Percentiles rank a stretch among this genome's conserved stretches.
Evolutionary conservation across 331 rosid species (phyloP).

Genomic region (Malus hybrid): DNA sequence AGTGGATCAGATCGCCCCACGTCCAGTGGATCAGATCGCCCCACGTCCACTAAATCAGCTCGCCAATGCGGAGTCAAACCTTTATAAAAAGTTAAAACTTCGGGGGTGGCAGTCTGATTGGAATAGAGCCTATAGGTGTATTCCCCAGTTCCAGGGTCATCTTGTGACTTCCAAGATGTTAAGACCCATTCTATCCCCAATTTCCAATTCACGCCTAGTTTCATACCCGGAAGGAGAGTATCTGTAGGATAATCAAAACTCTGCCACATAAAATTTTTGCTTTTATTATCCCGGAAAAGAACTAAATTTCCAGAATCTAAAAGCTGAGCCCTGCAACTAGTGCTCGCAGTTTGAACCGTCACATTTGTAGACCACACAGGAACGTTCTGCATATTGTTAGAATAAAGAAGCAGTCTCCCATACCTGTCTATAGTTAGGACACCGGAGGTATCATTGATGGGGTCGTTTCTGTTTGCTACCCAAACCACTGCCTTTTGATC

Average conservation of each 20-base stretch:
- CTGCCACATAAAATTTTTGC: constrained; percentile 2
- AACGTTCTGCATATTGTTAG: background rate
- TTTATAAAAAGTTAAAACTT: background rate
- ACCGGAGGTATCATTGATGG: constrained; percentile 29
- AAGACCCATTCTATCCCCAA: constrained; percentile 4
- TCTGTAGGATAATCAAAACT: constrained; percentile 20
- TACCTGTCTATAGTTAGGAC: constrained; percentile 17
- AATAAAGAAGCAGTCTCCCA: constrained; percentile 25
- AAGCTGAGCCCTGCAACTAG: constrained; percentile 4
- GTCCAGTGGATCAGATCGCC: too few species aligned
- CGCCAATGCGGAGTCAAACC: background rate
- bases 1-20: too few species aligned
- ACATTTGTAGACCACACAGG: constrained; percentile 22
- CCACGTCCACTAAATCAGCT: background rate
- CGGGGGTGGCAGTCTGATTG: background rate
- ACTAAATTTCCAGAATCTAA: constrained; percentile 35
- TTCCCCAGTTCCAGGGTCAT: constrained; percentile 14
- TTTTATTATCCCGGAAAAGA: background rate
- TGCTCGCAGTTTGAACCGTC: background rate
- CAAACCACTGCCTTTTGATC: constrained; percentile 21
- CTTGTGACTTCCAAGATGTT: constrained; percentile 15
- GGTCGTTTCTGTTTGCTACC: constrained; percentile 55
- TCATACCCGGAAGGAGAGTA: constrained; percentile 15
- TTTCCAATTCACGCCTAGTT: constrained; percentile 12
- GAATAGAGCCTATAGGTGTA: background rate